These are phyloP conservation scores for Solanum sejunctum DNA, from an alignment of 257 asterid genomes.

Conservation along the genomic window DNA sequence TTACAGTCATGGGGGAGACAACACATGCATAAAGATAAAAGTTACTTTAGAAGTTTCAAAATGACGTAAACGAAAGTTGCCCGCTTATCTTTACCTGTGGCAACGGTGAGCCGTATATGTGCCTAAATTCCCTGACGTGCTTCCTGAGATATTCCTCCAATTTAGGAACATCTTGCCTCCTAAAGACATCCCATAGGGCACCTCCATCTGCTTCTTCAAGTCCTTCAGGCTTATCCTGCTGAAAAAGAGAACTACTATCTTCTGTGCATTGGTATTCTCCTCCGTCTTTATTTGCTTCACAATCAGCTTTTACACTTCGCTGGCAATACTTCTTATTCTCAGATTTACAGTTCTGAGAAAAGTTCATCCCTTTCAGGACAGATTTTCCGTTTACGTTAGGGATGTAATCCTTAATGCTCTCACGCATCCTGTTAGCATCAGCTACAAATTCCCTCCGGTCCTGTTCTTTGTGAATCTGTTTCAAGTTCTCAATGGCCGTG, in stretches of 20 bases:
- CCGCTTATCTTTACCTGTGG: conserved; percentile 24
- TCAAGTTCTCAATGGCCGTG: conserved; percentile 16
- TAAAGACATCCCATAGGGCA: conserved; percentile 88
- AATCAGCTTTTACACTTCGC: not conserved
- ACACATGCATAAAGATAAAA: not conserved
- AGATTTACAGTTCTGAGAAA: not conserved
- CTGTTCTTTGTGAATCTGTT: conserved; percentile 2
- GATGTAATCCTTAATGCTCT: not conserved
- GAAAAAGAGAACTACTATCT: not conserved
- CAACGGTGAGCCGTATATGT: conserved; percentile 15
- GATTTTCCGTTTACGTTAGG: not conserved
- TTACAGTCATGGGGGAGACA: not conserved
- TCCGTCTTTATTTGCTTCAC: not conserved
- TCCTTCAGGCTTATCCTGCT: not conserved
- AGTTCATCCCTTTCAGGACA: not conserved
- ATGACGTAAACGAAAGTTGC: not conserved
- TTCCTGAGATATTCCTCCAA: conserved; percentile 41
- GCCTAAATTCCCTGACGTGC: conserved; percentile 54
- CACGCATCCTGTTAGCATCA: not conserved
- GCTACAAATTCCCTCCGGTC: conserved; percentile 3
- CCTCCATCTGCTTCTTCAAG: conserved; percentile 29
- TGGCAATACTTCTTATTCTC: not conserved
- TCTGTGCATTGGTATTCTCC: not conserved
- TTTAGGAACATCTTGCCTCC: conserved; percentile 68
- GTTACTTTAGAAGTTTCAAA: not conserved